phyloP scores from a whole-genome alignment of 225 moss, liverwort and hornwort species.

The Marchantia paleacea region DNA sequence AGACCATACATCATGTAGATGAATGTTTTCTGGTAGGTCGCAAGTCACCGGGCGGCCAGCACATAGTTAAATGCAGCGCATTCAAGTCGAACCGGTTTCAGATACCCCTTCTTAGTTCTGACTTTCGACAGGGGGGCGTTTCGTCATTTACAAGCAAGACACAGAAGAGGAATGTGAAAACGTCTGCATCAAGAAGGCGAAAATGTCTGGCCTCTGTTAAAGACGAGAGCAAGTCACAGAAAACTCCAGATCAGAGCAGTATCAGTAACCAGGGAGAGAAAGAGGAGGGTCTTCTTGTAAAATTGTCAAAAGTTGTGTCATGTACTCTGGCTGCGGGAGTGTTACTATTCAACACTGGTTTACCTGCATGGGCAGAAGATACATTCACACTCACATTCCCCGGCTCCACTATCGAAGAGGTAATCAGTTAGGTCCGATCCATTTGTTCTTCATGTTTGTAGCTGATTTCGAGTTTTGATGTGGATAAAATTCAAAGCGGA shows the following conservation, averaged over 20 bases:
- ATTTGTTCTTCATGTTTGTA: no score
- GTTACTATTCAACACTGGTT: conserved; percentile 47
- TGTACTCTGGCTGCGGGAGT: conserved; percentile 61
- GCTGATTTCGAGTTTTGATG: neutral
- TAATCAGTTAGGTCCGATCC: neutral
- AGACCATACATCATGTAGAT: neutral
- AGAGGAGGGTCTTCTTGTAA: conserved; percentile 22
- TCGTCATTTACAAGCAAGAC: neutral
- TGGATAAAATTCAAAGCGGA: no score
- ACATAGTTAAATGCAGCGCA: neutral
- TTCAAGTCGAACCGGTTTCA: conserved; percentile 1
- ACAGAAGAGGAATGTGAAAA: neutral
- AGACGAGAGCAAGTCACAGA: conserved; percentile 14
- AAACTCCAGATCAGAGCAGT: neutral
- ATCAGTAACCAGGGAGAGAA: neutral
- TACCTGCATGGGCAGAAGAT: conserved; percentile 53
- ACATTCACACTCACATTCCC: conserved; percentile 79
- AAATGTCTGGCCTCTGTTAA: conserved; percentile 14
- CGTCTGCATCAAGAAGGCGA: neutral
- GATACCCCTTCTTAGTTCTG: conserved; percentile 11
- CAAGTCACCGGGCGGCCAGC: neutral
- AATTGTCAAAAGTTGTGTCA: conserved; percentile 24
- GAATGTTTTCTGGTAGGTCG: neutral
- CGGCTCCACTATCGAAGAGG: conserved; percentile 72
- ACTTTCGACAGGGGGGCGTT: neutral